phyloP scores from a whole-genome alignment of 768 basidiomycete genomes.

The Pluteus cervinus region DNA sequence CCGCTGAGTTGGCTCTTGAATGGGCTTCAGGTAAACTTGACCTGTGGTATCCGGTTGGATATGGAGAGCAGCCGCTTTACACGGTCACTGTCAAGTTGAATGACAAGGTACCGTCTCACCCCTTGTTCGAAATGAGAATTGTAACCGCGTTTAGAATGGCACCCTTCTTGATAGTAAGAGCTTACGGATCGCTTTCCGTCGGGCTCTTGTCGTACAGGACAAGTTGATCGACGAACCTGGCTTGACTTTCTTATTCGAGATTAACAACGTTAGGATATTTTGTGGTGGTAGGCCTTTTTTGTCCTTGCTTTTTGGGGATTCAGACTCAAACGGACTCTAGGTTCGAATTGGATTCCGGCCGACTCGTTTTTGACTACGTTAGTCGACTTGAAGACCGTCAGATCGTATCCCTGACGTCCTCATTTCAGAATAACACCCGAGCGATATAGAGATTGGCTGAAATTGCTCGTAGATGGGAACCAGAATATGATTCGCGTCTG shows the following conservation, averaged over 20 bases:
- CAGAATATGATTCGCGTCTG: constrained; percentile 92
- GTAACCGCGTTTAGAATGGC: constrained; percentile 35
- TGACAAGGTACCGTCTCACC: constrained; percentile 39
- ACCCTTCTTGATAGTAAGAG: constrained; percentile 45
- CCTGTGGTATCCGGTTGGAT: constrained; percentile 84
- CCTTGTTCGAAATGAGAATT: neutral
- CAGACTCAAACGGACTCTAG: constrained; percentile 24
- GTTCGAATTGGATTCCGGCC: constrained; percentile 93
- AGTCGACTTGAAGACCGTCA: constrained; percentile 11
- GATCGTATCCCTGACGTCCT: neutral
- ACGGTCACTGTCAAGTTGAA: constrained; percentile 47
- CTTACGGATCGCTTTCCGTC: constrained; percentile 71
- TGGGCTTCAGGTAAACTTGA: constrained; percentile 53
- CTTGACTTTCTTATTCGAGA: constrained; percentile 81
- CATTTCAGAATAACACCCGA: constrained; percentile 33
- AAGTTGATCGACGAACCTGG: constrained; percentile 71
- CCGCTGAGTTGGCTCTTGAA: constrained; percentile 35
- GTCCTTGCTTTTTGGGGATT: too few species aligned
- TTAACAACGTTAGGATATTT: constrained; percentile 86
- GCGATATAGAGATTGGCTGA: constrained; percentile 76
- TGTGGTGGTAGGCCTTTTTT: constrained; percentile 55
- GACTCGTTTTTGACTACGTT: constrained; percentile 87
- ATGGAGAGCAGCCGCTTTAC: constrained; percentile 80
- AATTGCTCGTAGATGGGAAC: constrained; percentile 82
- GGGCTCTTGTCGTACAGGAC: constrained; percentile 78